Conservation (phyloP, 768 basidiomycete genomes). For the Russula brevipes region DNA sequence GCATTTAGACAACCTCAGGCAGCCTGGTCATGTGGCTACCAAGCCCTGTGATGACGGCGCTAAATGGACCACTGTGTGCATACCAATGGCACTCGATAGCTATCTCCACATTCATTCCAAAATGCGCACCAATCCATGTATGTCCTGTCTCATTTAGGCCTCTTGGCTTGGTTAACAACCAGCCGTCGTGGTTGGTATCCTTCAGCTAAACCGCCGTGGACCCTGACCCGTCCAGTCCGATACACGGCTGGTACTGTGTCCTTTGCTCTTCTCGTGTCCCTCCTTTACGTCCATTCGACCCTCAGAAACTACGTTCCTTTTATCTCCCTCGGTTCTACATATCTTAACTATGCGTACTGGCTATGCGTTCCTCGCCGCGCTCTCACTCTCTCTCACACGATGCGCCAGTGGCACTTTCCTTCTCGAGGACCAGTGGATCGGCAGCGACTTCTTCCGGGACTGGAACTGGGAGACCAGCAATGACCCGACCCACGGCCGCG, state of each 20-base stretch:
- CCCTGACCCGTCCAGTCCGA: not conserved
- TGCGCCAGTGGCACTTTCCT: constrained; percentile 12
- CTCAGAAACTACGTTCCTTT: constrained; percentile 17
- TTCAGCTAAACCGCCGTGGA: not conserved
- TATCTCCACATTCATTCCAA: too few species aligned
- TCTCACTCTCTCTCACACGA: constrained; percentile 5
- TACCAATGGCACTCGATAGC: too few species aligned
- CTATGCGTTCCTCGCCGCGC: constrained; percentile 25
- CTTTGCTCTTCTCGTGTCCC: constrained; percentile 24
- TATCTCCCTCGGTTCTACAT: constrained; percentile 20
- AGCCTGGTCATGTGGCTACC: too few species aligned
- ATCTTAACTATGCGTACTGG: constrained; percentile 34
- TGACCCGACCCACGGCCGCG: constrained; percentile 65
- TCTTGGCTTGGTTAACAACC: not conserved
- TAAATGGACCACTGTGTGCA: too few species aligned
- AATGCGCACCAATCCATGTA: too few species aligned
- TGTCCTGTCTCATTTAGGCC: too few species aligned
- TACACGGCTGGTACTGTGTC: constrained; percentile 9
- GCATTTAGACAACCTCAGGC: too few species aligned
- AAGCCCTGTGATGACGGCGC: too few species aligned
- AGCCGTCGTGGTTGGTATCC: not conserved
- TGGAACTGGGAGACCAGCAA: constrained; percentile 48
- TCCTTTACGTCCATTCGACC: constrained; percentile 28
- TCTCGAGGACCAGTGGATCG: constrained; percentile 28
- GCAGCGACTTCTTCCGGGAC: constrained; percentile 39